Evolutionary conservation across 106 monocot genomes (phyloP), one percentile per base, ranked within the genome.

Genomic region (Allium fistulosum): DNA sequence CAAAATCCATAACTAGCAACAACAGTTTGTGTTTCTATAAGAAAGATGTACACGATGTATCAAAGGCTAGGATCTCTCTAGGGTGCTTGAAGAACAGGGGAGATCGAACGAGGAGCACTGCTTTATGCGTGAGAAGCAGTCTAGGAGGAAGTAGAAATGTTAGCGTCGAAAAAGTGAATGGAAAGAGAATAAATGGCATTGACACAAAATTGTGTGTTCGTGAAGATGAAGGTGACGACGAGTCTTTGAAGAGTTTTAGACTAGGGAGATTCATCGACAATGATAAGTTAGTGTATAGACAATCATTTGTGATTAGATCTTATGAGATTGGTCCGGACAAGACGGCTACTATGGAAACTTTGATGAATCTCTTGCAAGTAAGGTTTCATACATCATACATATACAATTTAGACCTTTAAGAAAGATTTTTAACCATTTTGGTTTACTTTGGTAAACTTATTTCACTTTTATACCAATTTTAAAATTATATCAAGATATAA

Each of bases 331-430:
- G 87, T 16, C 80, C 83, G 11, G 83, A 87, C 69, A 78, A 78
- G 75, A 87, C 87, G 57, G 83, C 78, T 5, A 83, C 87, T 55
- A 83, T 87, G 80, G 87, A 87, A 47, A 87, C 80, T 0, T 57
- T 83, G 63, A 81, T 83, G 83, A 83, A 87, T 75, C 83, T 83
- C 45, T 78, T 87, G 11, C 87, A 87, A 77, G 87, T 82, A 66
- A 67, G 66, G 51, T 67, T 13, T 27, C 14, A 48, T 66, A 15
- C 11, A 17, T 7, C 26, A 65, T 17, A 17, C 48, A 50, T 66
- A 5, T 12, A 55, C 1, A 53, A 53, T 53, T 9, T 53, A 53
- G 1, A 10, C 10, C 10, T 53, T 53, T 53, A 0, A 53, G 52
- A 13, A 53, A 53, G 13, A 53, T 37, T 37, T 37, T 37, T 37